These are phyloP conservation scores for Phaeolepiota aurea DNA, from an alignment of 768 basidiomycete genomes.

Conservation along the genomic window DNA sequence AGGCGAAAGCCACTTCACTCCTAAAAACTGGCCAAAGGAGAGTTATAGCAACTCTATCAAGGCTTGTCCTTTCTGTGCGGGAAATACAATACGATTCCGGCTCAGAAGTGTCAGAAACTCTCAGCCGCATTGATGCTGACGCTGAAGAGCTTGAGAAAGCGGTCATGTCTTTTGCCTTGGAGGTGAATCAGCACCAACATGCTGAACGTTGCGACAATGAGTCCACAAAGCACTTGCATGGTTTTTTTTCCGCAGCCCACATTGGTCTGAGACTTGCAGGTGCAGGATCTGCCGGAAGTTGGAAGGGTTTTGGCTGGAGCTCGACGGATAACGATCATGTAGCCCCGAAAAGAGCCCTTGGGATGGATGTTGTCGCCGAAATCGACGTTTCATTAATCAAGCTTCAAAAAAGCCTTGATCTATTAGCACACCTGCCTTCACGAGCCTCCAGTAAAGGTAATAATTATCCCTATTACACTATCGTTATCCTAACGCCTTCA, in stretches of 20 bases:
- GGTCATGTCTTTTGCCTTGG: conserved; percentile 56
- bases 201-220: conserved; percentile 18
- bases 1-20: conserved; percentile 40
- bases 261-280: conserved; percentile 76
- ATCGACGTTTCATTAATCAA: conserved; percentile 36
- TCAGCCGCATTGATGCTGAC: conserved; percentile 65
- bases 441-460: conserved; percentile 26
- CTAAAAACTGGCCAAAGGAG: conserved; percentile 79
- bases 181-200: conserved; percentile 46
- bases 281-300: conserved; percentile 64
- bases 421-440: conserved; percentile 24
- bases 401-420: conserved; percentile 42
- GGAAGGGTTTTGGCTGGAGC: conserved; percentile 86
- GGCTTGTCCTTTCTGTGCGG: conserved; percentile 85
- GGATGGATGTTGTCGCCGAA: conserved; percentile 46
- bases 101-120: conserved; percentile 49
- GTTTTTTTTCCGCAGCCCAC: conserved; percentile 50
- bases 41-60: conserved; percentile 82
- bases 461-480: conserved; percentile 9
- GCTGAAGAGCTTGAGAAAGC: conserved; percentile 71
- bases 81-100: conserved; percentile 80
- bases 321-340: conserved; percentile 42
- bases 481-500: too few relatives aligned
- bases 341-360: conserved; percentile 39
- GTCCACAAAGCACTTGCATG: conserved; percentile 46